Percentiles rank a stretch among this genome's conserved stretches.
These are phyloP conservation scores for Xylaria sp. DNA, from an alignment of 2,329 filamentous ascomycete genomes.

Conservation along the genomic window DNA sequence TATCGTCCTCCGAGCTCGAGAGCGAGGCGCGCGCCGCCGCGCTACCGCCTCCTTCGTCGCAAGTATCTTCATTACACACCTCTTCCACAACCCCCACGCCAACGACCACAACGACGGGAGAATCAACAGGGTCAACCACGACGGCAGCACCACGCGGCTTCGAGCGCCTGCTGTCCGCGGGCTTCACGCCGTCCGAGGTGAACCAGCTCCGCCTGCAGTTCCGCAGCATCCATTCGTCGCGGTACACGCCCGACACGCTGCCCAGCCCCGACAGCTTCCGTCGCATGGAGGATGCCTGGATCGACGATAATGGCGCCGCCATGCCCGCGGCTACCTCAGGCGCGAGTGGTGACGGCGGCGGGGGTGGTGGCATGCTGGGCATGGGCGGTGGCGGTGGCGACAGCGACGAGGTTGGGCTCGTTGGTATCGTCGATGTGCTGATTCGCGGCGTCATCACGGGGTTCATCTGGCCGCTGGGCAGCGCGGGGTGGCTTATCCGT, in stretches of 20 bases:
- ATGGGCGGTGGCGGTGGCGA: constrained; percentile 50
- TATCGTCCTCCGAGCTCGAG: constrained; percentile 75
- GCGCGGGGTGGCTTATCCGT: constrained; percentile 83
- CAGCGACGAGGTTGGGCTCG: constrained; percentile 60
- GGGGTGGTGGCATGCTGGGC: constrained; percentile 50
- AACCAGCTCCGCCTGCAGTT: constrained; percentile 89
- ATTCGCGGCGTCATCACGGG: constrained; percentile 89
- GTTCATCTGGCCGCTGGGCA: constrained; percentile 94
- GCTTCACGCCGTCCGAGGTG: constrained; percentile 86
- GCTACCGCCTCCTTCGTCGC: constrained; percentile 29
- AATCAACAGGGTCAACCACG: constrained; percentile 53
- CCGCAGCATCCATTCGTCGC: constrained; percentile 81
- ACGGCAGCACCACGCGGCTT: constrained; percentile 78
- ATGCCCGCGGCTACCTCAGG: constrained; percentile 47
- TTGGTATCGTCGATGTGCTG: constrained; percentile 81
- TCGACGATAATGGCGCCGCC: constrained; percentile 73
- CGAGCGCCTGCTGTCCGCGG: constrained; percentile 82
- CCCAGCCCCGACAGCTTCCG: constrained; percentile 81
- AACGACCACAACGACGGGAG: constrained; percentile 42
- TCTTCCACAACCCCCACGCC: constrained; percentile 27
- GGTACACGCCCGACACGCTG: constrained; percentile 89
- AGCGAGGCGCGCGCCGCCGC: constrained; percentile 67
- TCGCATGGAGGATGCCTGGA: constrained; percentile 88
- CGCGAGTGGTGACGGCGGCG: constrained; percentile 45
- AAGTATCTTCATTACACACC: constrained; percentile 16